Evolutionary conservation across 306 rosid genomes (phyloP).

Genomic region (Quercus robur): DNA sequence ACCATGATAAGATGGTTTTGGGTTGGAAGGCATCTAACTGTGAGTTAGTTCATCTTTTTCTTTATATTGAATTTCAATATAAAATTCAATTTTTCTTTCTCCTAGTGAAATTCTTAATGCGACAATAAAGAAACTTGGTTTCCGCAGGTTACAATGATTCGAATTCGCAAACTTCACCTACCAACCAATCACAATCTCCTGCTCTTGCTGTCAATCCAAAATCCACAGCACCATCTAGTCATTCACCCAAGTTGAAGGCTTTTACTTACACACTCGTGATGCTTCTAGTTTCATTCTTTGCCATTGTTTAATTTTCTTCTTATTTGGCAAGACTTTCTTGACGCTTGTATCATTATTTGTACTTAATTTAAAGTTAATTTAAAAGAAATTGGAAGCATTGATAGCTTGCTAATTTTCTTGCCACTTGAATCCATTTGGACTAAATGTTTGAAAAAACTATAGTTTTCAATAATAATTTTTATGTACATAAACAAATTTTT

Average conservation of each 20-base stretch:
- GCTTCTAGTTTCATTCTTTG: slow-evolving; percentile 33
- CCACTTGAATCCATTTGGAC: too few relatives aligned
- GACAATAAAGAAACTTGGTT: slow-evolving; percentile 7
- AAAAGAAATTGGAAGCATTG: too few relatives aligned
- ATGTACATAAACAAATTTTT: too few relatives aligned
- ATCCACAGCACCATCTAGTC: slow-evolving; percentile 32
- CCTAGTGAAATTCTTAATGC: background rate
- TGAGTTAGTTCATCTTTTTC: slow-evolving; percentile 36
- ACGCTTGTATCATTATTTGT: too few relatives aligned
- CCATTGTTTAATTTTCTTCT: slow-evolving; percentile 36
- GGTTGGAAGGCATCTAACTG: slow-evolving; percentile 78
- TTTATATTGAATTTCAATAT: background rate
- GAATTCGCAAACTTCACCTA: slow-evolving; percentile 30
- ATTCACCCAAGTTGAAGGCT: slow-evolving; percentile 39
- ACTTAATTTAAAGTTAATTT: too few relatives aligned
- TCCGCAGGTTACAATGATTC: slow-evolving; percentile 53
- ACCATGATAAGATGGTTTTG: slow-evolving; percentile 65
- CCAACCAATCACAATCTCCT: slow-evolving; percentile 37
- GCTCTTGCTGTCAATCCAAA: slow-evolving; percentile 40
- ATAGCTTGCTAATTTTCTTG: too few relatives aligned
- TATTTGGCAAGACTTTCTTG: background rate
- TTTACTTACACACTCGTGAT: slow-evolving; percentile 16
- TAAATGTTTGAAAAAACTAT: too few relatives aligned
- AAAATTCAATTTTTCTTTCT: background rate
- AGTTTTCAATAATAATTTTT: too few relatives aligned